These are phyloP conservation scores for Lyophyllum semitale DNA, from an alignment of 768 basidiomycete species.

Conservation along the genomic window DNA sequence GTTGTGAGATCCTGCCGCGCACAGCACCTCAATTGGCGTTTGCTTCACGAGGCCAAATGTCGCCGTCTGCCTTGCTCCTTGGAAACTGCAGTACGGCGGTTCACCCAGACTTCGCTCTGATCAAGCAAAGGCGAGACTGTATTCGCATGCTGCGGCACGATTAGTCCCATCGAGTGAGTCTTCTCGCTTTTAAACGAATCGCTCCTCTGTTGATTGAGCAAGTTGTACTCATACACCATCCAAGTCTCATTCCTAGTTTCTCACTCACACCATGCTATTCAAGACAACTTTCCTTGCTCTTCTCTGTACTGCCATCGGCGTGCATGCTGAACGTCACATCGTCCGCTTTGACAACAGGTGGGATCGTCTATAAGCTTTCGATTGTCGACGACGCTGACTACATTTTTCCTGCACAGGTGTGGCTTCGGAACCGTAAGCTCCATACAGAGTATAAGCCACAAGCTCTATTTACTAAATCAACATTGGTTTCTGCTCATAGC, in stretches of 20 bases:
- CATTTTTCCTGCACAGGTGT: slow-evolving; percentile 22
- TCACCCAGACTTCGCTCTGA: not conserved
- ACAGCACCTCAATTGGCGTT: not conserved
- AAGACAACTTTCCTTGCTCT: slow-evolving; percentile 19
- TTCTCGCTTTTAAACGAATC: not conserved
- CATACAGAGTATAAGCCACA: not conserved
- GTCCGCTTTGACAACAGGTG: slow-evolving; percentile 37
- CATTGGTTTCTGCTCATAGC: slow-evolving; percentile 16
- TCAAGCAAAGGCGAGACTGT: not conserved
- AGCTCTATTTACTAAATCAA: not conserved
- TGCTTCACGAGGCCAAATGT: not conserved
- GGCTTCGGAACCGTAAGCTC: slow-evolving; percentile 32
- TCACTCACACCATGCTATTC: slow-evolving; percentile 1
- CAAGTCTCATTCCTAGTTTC: not conserved
- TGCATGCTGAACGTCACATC: slow-evolving; percentile 33
- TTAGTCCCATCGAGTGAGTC: not conserved
- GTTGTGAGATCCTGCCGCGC: not conserved
- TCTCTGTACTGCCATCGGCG: slow-evolving; percentile 16
- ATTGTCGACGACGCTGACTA: not conserved
- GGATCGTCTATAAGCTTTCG: not conserved
- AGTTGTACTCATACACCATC: not conserved
- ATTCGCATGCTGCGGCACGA: not conserved
- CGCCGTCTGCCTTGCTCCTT: not conserved
- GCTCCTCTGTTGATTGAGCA: not conserved
- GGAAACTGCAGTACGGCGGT: not conserved